phyloP scores from a whole-genome alignment of 345 rosid species.

The Corymbia maculata region DNA sequence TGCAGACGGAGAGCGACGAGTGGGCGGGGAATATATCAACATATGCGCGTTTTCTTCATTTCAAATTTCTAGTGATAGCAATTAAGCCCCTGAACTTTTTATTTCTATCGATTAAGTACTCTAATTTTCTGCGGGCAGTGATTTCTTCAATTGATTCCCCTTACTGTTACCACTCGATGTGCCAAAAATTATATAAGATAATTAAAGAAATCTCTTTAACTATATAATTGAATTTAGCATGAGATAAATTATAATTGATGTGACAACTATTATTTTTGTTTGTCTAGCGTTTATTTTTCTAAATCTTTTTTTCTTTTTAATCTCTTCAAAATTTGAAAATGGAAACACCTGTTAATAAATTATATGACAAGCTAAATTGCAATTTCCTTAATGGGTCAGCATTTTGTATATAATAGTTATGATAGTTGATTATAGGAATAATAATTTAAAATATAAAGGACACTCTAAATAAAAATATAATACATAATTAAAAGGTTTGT shows the following conservation, averaged over 20 bases:
- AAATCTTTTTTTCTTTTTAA: too few species aligned
- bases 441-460: background rate
- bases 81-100: background rate
- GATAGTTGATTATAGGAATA: background rate
- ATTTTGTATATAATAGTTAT: too few species aligned
- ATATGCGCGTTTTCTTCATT: background rate
- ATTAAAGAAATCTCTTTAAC: background rate
- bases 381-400: background rate
- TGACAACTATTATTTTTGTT: background rate
- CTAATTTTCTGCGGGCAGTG: background rate
- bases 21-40: background rate
- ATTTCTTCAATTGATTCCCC: background rate
- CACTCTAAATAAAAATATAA: background rate
- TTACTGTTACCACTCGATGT: background rate
- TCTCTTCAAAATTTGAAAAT: background rate
- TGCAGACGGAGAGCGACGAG: background rate
- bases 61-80: background rate
- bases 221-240: background rate
- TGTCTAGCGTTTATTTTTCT: background rate
- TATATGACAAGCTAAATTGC: background rate
- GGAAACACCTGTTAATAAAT: background rate
- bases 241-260: background rate
- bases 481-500: too few species aligned
- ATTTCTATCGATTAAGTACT: background rate
- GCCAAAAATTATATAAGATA: background rate